Evolutionary conservation across 148 eudicot genomes (phyloP).

Genomic region (Polygonum maritimum): DNA sequence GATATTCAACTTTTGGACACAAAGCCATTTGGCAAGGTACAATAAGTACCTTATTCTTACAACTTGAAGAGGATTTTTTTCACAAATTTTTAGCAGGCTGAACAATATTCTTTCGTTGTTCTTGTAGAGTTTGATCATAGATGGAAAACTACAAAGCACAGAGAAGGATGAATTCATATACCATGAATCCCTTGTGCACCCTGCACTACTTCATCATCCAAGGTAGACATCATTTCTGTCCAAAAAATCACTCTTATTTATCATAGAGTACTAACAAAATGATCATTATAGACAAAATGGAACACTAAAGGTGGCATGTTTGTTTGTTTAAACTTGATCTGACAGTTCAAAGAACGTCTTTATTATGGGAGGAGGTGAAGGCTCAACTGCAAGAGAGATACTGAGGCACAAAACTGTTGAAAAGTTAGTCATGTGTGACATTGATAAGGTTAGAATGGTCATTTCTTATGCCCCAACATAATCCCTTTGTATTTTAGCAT

Average conservation of each 20-base stretch:
- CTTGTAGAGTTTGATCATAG: conserved; percentile 70
- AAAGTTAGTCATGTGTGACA: conserved; percentile 89
- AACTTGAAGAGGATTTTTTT: background rate
- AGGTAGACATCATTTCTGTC: conserved; percentile 38
- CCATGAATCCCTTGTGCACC: conserved; percentile 94
- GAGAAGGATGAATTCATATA: conserved; percentile 90
- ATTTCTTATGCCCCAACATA: background rate
- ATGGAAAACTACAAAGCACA: conserved; percentile 95
- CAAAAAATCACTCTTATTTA: background rate
- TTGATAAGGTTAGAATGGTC: conserved; percentile 54
- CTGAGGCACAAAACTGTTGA: conserved; percentile 62
- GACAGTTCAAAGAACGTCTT: conserved; percentile 60
- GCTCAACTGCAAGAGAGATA: conserved; percentile 87
- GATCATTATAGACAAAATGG: background rate
- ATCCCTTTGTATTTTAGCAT: background rate
- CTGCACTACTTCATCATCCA: conserved; percentile 69
- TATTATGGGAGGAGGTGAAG: conserved; percentile 99
- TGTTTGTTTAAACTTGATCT: background rate
- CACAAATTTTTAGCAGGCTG: background rate
- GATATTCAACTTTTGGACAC: conserved; percentile 98
- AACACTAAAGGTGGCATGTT: background rate
- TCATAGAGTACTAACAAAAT: background rate
- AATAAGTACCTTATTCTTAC: background rate
- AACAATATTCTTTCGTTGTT: background rate
- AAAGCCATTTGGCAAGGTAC: conserved; percentile 92